Conservation (phyloP, 2,329 filamentous ascomycete genomes). For the Paecilomyces variotii region DNA sequence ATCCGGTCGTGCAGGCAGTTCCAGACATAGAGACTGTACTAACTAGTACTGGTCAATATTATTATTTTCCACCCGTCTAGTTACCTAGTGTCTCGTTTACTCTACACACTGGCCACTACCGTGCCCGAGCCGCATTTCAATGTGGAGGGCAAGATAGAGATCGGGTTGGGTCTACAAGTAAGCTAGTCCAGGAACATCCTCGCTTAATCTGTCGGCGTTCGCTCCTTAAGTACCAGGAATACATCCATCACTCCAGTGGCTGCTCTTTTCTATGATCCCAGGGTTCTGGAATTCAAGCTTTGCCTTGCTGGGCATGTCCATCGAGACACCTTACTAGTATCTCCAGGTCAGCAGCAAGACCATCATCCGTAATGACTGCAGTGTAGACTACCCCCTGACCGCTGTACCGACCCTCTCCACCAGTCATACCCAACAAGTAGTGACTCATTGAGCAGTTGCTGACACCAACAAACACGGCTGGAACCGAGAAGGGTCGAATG, state of each 20-base stretch:
- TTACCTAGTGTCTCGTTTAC: not conserved
- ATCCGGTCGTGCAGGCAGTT: not conserved
- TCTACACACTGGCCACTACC: not conserved
- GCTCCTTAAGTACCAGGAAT: not conserved
- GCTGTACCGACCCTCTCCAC: not conserved
- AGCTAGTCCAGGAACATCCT: not conserved
- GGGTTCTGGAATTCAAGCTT: not conserved
- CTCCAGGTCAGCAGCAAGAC: not conserved
- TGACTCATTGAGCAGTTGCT: not conserved
- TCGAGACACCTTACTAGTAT: not conserved
- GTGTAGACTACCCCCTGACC: not conserved
- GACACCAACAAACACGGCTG: not conserved
- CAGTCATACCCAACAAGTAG: not conserved
- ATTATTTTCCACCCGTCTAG: not conserved
- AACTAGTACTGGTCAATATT: not conserved
- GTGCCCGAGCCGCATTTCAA: not conserved
- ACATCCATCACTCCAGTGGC: not conserved
- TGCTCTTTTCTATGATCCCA: not conserved
- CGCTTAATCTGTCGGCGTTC: not conserved
- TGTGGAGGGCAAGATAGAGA: not conserved
- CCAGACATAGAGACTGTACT: not conserved
- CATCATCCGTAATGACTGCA: not conserved
- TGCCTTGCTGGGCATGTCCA: not conserved
- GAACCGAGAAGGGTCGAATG: not conserved
- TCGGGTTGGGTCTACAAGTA: not conserved